Evolutionary conservation across 352 stramenopile species (phyloP), one percentile per base, ranked within the genome.

Genomic region (Globisporangium recalcitrans): DNA sequence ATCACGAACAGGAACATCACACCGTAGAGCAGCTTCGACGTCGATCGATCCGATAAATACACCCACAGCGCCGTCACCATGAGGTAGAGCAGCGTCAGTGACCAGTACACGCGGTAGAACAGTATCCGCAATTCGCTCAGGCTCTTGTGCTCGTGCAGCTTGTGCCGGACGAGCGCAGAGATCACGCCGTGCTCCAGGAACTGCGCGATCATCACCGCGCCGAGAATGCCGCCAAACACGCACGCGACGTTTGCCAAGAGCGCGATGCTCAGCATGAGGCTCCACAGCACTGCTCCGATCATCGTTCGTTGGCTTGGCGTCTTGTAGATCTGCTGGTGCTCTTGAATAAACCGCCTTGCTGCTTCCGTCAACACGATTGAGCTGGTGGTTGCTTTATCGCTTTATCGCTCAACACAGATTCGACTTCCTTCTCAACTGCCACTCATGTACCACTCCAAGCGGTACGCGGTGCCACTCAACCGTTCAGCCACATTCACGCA

Each of bases 71-170:
- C 60, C 22, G 72, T 66, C 16, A 52, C 57, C 26, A 80, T 0
- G 24, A 86, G 51, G 51, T 80, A 80, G 16, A 72, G 53, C n/a
- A 82, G 16, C 10, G 73, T 75, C 21, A 74, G 44, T n/a, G 76
- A 63, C 82, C 82, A 92, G 60, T 86, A 92, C 34, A 65, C 53
- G 52, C 82, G 79, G 65, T 92, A 90, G 64, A 89, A 90, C 34
- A 74, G 55, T 29, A 70, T 42, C 10, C 63, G 66, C n/a, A 89
- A 67, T 38, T 73, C 64, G 16, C 62, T 64, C 42, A 78, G 64
- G 47, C 63, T 70, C 52, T 68, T 71, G 27, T 56, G 44, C 46
- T 71, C 71, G 58, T 77, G 65, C 74, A 77, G 80, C 49, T 86
- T 76, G 53, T 76, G 81, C 54, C 78, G 77, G 52, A 77, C 62